Base-by-base conservation (phyloP, 2,329 filamentous ascomycete species). In the Berkeleyomyces rouxiae region DNA sequence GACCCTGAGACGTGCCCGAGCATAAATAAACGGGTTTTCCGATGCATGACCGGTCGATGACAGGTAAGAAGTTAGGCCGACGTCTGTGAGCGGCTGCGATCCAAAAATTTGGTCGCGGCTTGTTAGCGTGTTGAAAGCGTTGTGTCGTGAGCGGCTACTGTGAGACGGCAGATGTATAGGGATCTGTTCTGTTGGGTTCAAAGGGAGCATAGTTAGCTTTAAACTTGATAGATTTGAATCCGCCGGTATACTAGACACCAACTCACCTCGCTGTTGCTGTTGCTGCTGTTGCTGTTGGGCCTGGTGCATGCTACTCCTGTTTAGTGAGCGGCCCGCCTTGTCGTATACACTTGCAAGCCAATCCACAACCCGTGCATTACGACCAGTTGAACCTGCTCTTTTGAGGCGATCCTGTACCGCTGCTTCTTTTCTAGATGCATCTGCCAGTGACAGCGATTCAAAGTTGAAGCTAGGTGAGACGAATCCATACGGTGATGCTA, bases 21-120 rank as follows among this genome's bases (percentile, higher is more conserved):
- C 53, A 10, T 59, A 40, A 13, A 59, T 44, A 37, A 64, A 64
- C 23, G 63, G 63, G 46, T 62, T 64, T 39, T 64, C 53, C 7
- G 36, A 40, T 11, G 39, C 31, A 13, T 36, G 36, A 7, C 58
- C 33, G 7, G 58, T 42, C 10, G 47, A 36, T 42, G 62, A 59
- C 1, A 10, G 42, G 7, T 58, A 39, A 2, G 47, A 46, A 36
- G 46, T 42, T 7, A 61, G 43, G 2, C 58, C 44, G 7, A 64
- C n/a, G 3, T 64, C 51, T 4, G 43, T 55, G 13, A 62, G 40
- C 5, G 59, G 53, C 59, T 59, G 51, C 2, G 36, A 44, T 16
- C 59, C 63, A 40, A 64, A 64, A 7, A 59, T 31, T 40, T 59
- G 44, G 23, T 64, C 59, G 39, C 53, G 63, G 33, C 57, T 60